Evolutionary conservation across 306 rosid genomes (phyloP), one percentile per base, ranked within the genome.

Genomic region (Hippophae gyantsensis): DNA sequence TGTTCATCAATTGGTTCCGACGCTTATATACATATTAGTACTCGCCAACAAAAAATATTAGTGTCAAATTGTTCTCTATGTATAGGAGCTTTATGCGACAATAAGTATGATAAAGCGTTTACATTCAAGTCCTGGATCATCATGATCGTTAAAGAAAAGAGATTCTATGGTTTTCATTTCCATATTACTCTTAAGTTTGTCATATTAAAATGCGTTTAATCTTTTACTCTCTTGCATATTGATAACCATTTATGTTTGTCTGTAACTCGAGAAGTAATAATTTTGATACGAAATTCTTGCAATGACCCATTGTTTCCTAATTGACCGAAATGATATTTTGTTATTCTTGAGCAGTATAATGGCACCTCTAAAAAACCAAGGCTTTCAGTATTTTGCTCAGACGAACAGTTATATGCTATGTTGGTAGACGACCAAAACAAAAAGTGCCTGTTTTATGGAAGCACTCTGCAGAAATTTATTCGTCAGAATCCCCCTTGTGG

Each of bases 371-470:
- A 53, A 66, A 79, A 62, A 56, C 98, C 96, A 55, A 85, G 98
- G 74, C 96, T 92, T 70, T 87, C 95, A 18, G 96, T 87, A 7
- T 92, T 92, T 73, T 92, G 89, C 74, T 92, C 95, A 10, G 87
- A 78, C 7, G 85, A 85, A 48, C 96, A 92, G 63, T 59, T 87
- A 69, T 83, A 92, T 77, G 96, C 95, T 3, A 85, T 83, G 96
- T 78, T 92, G 56, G 93, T 92, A 25, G 93, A 92, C 67, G 98
- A 92, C 68, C 81, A 80, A 61, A 87, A 81, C 72, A 87, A 83
- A 60, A 87, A 80, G 70, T 85, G 98, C 56, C 71, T 92, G 74
- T 87, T 83, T 70, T 83, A 83, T 57, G 96, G 81, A 69, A 92
- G 87, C 72, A 87, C 95, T 0, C 63, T 83, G 57, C 98, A 87